Evolutionary conservation across 208 protist genomes (phyloP), one percentile per base, ranked within the genome.

Genomic region (Trypanosoma scelopori): DNA sequence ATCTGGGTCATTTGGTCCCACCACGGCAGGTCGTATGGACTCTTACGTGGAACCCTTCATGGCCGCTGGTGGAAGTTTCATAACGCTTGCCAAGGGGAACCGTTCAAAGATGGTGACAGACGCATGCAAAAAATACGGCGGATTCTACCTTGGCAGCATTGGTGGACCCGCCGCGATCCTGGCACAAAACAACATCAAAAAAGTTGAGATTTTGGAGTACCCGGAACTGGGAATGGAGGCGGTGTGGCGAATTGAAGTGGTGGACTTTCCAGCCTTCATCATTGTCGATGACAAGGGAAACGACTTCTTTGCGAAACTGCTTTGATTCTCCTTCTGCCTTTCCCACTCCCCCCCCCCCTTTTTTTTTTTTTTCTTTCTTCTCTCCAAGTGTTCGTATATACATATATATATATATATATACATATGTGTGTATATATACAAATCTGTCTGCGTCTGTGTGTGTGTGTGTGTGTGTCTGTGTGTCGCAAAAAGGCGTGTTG

Each of bases 261-360:
- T 91, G 50, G 74, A 99, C 76, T 99, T 99, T 80, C 97, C 97
- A 1, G 98, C 98, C 22, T 99, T 99, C 72, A 95, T 99, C 72
- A 81, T 99, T 35, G 95, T 98, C 23, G 97, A 99, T 74, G 94
- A 99, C 83, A 99, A 99, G 74, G 98, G 97, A 32, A 97, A 98
- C 51, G 97, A 98, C 78, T 97, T 99, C 69, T 99, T 97, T 79
- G 52, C 71, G 6, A 87, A 95, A 61, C 79, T 89, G 43, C 76
- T 94, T 47, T 55, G 60, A 27, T 77, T 71, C 41, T 50, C 37
- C 4, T 22, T 53, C 1, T 53, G 47, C 25, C 32, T 37, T 9
- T 9, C 9, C 9, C 32, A 37, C 9, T 37, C 32, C 32, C 32
- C 32, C 32, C 9, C 32, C 32, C 32, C n/a, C 65, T 48, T 74